phyloP scores from a whole-genome alignment of 768 basidiomycete species.

The Boletus rufocinnamomeus region DNA sequence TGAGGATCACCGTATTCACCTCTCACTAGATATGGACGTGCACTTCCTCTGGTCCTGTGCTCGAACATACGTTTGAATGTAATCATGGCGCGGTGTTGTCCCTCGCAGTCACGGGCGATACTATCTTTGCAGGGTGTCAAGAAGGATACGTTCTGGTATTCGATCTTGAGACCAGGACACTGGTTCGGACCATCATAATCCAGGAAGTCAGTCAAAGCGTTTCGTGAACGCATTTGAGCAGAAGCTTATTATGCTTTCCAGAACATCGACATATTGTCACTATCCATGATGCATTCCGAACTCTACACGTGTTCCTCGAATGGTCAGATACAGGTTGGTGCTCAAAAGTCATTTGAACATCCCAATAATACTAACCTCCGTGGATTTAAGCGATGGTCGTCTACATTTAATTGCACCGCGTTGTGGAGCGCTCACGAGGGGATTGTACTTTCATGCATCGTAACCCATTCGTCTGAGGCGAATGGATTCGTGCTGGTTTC shows the following conservation, averaged over 20 bases:
- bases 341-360: not conserved
- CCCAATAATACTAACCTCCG: not conserved
- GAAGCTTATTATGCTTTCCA: slow-evolving; percentile 27
- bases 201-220: slow-evolving; percentile 57
- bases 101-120: slow-evolving; percentile 70
- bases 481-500: slow-evolving; percentile 54
- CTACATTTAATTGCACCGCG: slow-evolving; percentile 81
- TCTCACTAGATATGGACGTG: slow-evolving; percentile 66
- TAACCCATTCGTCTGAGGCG: slow-evolving; percentile 41
- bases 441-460: slow-evolving; percentile 78
- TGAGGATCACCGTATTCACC: not conserved
- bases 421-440: slow-evolving; percentile 82
- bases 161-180: slow-evolving; percentile 86
- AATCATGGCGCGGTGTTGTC: slow-evolving; percentile 82
- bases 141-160: slow-evolving; percentile 90
- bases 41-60: slow-evolving; percentile 42
- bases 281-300: slow-evolving; percentile 69
- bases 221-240: not conserved
- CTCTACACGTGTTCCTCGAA: slow-evolving; percentile 68
- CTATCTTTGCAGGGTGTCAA: slow-evolving; percentile 91
- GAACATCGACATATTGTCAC: slow-evolving; percentile 80
- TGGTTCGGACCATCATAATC: slow-evolving; percentile 84
- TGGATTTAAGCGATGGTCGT: slow-evolving; percentile 67
- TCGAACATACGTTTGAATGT: slow-evolving; percentile 69
- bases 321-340: slow-evolving; percentile 65